These are phyloP conservation scores for Exophiala mesophila DNA, from an alignment of 2,329 filamentous ascomycete species.

Conservation along the genomic window DNA sequence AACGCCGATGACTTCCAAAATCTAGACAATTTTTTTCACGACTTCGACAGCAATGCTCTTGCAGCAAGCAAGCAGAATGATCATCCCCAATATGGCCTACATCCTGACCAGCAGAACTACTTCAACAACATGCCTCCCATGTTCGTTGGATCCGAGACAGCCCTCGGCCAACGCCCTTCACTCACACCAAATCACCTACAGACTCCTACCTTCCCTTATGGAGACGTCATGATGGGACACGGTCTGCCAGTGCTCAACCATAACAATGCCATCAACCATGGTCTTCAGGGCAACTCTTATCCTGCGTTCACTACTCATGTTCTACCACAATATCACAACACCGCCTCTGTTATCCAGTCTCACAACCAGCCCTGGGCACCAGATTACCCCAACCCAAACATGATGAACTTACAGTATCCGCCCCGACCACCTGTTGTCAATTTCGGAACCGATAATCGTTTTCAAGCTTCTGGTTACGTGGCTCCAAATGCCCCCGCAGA, in stretches of 20 bases:
- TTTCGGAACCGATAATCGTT: slow-evolving; percentile 25
- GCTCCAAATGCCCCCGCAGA: slow-evolving; percentile 22
- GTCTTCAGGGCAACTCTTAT: slow-evolving; percentile 13
- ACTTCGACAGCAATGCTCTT: slow-evolving; percentile 22
- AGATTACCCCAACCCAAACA: slow-evolving; percentile 9
- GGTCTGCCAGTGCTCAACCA: slow-evolving; percentile 13
- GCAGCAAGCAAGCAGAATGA: slow-evolving; percentile 11
- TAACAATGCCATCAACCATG: slow-evolving; percentile 4
- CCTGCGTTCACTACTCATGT: slow-evolving; percentile 8
- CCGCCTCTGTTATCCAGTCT: slow-evolving; percentile 16
- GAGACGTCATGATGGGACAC: slow-evolving; percentile 10
- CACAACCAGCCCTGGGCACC: slow-evolving; percentile 21
- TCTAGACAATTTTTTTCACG: slow-evolving; percentile 25
- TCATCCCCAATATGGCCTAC: slow-evolving; percentile 16
- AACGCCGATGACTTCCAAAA: slow-evolving; percentile 24
- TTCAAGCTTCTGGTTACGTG: slow-evolving; percentile 22
- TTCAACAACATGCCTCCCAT: slow-evolving; percentile 23
- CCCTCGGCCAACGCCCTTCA: slow-evolving; percentile 12
- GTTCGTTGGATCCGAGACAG: slow-evolving; percentile 25
- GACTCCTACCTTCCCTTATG: slow-evolving; percentile 16
- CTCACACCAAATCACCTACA: slow-evolving; percentile 19
- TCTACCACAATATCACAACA: slow-evolving; percentile 12
- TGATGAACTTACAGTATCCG: slow-evolving; percentile 8
- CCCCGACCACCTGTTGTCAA: slow-evolving; percentile 11
- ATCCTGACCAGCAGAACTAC: slow-evolving; percentile 17